phyloP scores from a whole-genome alignment of 2,329 filamentous ascomycete species.

The Cladosporium sp. region DNA sequence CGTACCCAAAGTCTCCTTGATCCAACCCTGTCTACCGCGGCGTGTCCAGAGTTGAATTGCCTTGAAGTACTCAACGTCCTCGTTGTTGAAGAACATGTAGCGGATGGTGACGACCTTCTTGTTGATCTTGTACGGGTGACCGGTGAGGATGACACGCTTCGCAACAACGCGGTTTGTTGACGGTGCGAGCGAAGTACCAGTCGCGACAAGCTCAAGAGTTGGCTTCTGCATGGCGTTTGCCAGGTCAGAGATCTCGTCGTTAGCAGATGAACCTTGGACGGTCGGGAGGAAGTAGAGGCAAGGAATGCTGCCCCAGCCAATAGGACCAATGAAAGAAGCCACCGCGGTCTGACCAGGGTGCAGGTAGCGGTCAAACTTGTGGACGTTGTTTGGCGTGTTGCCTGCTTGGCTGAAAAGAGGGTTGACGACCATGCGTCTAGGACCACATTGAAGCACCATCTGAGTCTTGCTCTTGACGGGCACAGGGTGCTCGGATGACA shows the following conservation, averaged over 20 bases:
- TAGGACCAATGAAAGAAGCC: constrained; percentile 81
- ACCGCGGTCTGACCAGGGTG: constrained; percentile 88
- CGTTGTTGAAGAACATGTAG: constrained; percentile 99
- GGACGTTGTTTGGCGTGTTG: constrained; percentile 90
- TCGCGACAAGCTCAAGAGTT: constrained; percentile 65
- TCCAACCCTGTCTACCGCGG: constrained; percentile 78
- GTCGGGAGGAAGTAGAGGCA: constrained; percentile 74
- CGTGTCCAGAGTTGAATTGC: constrained; percentile 92
- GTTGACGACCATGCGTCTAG: constrained; percentile 80
- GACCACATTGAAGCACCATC: constrained; percentile 84
- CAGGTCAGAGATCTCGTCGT: constrained; percentile 41
- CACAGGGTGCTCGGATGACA: constrained; percentile 69
- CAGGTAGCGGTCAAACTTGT: constrained; percentile 90
- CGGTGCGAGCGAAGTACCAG: constrained; percentile 80
- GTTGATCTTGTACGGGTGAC: constrained; percentile 98
- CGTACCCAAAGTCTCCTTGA: constrained; percentile 92
- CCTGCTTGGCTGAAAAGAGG: constrained; percentile 87
- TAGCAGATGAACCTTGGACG: constrained; percentile 40
- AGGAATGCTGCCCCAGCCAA: constrained; percentile 91
- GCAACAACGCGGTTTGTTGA: constrained; percentile 73
- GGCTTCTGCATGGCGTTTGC: constrained; percentile 19
- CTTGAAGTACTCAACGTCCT: constrained; percentile 97
- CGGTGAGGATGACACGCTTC: constrained; percentile 89
- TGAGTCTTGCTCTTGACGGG: constrained; percentile 91
- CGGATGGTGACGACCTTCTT: constrained; percentile 94